phyloP scores from a whole-genome alignment of 768 basidiomycete genomes.

The Boletus fagicola region DNA sequence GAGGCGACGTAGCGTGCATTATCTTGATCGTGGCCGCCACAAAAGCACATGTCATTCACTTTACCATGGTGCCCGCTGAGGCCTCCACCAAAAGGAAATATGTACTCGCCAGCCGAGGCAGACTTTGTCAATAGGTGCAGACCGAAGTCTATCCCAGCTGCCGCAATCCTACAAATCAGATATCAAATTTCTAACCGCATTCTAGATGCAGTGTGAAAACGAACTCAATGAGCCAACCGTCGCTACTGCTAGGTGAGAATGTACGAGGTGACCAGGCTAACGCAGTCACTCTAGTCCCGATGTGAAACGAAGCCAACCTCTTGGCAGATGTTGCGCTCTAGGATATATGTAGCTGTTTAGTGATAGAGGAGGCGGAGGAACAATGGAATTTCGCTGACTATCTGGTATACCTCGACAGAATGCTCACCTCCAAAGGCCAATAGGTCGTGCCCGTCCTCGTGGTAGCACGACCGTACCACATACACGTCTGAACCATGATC shows the following conservation, averaged over 20 bases:
- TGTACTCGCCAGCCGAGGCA: conserved; percentile 43
- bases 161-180: conserved; percentile 52
- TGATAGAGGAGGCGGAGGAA: background rate
- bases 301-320: conserved; percentile 66
- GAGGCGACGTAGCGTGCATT: conserved; percentile 74
- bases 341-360: conserved; percentile 10
- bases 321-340: conserved; percentile 45
- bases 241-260: conserved; percentile 61
- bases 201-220: conserved; percentile 20
- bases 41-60: conserved; percentile 77
- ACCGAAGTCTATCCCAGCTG: conserved; percentile 66
- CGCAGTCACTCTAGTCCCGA: conserved; percentile 69
- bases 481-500: conserved; percentile 60
- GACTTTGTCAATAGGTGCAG: conserved; percentile 68
- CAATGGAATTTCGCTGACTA: conserved; percentile 44
- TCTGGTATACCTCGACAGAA: conserved; percentile 64
- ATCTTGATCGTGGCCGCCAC: conserved; percentile 70
- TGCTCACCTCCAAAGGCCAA: conserved; percentile 74
- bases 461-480: conserved; percentile 60
- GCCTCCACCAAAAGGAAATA: conserved; percentile 75
- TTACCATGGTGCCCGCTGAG: conserved; percentile 78
- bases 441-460: conserved; percentile 63
- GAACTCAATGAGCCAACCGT: conserved; percentile 73
- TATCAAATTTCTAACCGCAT: conserved; percentile 8
- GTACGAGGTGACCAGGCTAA: conserved; percentile 76